Evolutionary conservation across 495 filamentous ascomycete species (phyloP).

Genomic region (Letharia columbiana): DNA sequence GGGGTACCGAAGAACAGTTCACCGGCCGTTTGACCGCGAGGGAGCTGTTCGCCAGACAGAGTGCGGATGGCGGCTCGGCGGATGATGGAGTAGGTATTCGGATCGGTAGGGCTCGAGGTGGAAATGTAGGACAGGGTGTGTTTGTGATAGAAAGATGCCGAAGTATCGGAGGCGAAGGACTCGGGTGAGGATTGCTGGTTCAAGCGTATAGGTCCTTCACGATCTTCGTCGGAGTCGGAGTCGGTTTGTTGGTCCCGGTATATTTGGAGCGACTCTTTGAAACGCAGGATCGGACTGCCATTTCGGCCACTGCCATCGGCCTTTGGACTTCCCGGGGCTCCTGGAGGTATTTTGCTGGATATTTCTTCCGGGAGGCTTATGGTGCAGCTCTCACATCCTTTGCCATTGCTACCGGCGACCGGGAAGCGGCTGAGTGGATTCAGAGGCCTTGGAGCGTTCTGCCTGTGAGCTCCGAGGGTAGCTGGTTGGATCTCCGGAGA

Average conservation of each 20-base stretch:
- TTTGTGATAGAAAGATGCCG: conserved; percentile 52
- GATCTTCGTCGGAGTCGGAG: conserved; percentile 34
- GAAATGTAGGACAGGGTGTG: conserved; percentile 84
- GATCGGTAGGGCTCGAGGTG: conserved; percentile 67
- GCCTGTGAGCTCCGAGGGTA: conserved; percentile 11
- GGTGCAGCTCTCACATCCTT: conserved; percentile 52
- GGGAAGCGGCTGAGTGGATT: conserved; percentile 9
- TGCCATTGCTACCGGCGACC: conserved; percentile 28
- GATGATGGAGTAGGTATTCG: conserved; percentile 71
- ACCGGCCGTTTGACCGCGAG: conserved; percentile 63
- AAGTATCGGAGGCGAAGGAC: conserved; percentile 35
- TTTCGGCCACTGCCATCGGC: conserved; percentile 44
- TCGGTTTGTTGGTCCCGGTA: conserved; percentile 36
- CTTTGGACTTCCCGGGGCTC: conserved; percentile 43
- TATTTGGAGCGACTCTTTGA: conserved; percentile 41
- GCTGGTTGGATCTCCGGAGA: conserved; percentile 12
- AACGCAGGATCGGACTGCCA: conserved; percentile 50
- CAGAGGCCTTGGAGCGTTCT: conserved; percentile 21
- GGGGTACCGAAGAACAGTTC: conserved; percentile 83
- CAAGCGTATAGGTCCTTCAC: conserved; percentile 27
- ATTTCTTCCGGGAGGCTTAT: conserved; percentile 47
- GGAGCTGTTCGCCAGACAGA: conserved; percentile 75
- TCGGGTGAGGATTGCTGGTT: conserved; percentile 24
- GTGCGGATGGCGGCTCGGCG: conserved; percentile 81
- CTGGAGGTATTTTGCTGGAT: conserved; percentile 45